Evolutionary conservation across 1,139 yeast species (phyloP).

Genomic region (Yamadazyma blattariae): DNA sequence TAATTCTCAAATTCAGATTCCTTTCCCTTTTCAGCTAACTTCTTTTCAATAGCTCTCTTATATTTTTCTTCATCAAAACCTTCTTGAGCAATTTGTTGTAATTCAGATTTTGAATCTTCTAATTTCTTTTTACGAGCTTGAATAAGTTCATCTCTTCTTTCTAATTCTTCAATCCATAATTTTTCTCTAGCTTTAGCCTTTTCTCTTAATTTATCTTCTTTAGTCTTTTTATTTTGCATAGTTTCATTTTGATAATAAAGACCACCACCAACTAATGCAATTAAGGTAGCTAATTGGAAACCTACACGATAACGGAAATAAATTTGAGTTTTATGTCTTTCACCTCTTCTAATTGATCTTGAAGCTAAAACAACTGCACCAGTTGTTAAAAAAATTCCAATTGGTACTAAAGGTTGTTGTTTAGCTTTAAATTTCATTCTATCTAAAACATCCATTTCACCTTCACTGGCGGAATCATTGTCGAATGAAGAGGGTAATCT

Average conservation of each 20-base stretch:
- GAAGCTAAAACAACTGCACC: slow-evolving; percentile 83
- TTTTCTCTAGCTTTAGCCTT: slow-evolving; percentile 83
- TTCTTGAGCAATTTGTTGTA: slow-evolving; percentile 37
- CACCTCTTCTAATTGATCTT: slow-evolving; percentile 68
- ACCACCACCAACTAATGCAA: slow-evolving; percentile 81
- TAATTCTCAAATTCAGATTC: too few species aligned
- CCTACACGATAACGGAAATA: slow-evolving; percentile 91
- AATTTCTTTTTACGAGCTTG: slow-evolving; percentile 57
- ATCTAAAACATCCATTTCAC: slow-evolving; percentile 30
- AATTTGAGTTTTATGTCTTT: slow-evolving; percentile 71
- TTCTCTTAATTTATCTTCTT: slow-evolving; percentile 61
- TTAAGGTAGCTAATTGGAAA: slow-evolving; percentile 77
- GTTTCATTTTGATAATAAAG: slow-evolving; percentile 52
- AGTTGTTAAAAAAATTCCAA: slow-evolving; percentile 75
- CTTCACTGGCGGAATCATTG: slow-evolving; percentile 6
- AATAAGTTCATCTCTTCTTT: slow-evolving; percentile 74
- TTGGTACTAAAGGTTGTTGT: slow-evolving; percentile 78
- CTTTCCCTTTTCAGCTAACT: slow-evolving; percentile 4
- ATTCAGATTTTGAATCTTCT: slow-evolving; percentile 38
- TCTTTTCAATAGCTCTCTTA: slow-evolving; percentile 8
- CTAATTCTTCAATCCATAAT: slow-evolving; percentile 87
- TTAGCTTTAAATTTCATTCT: slow-evolving; percentile 44
- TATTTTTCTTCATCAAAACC: slow-evolving; percentile 32
- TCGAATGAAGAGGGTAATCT: slow-evolving; percentile 19
- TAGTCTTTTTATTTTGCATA: slow-evolving; percentile 41